Conservation (phyloP, 2,329 filamentous ascomycete species). For the Gaeumannomyces tritici region DNA sequence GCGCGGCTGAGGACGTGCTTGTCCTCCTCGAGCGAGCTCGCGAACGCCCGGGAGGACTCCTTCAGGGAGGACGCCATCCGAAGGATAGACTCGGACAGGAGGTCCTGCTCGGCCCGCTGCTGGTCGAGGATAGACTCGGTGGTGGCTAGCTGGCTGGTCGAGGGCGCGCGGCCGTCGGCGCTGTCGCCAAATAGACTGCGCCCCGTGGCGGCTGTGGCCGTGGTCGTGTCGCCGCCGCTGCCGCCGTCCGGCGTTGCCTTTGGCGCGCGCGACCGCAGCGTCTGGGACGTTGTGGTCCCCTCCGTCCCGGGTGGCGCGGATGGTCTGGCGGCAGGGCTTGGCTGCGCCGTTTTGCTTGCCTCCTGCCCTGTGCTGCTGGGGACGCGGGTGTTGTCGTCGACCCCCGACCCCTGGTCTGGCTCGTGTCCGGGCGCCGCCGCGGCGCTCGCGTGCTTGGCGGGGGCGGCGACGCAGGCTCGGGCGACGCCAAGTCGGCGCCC, state of each 20-base stretch:
- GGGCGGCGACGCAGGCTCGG: not conserved
- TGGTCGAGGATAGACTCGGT: constrained; percentile 66
- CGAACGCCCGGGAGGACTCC: constrained; percentile 62
- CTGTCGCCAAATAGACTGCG: constrained; percentile 9
- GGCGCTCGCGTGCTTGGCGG: not conserved
- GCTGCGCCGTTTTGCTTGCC: not conserved
- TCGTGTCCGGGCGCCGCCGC: not conserved
- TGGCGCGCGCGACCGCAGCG: constrained; percentile 20
- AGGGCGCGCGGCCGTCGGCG: constrained; percentile 28
- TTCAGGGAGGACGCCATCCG: constrained; percentile 72
- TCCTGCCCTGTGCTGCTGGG: not conserved
- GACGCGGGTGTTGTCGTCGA: not conserved
- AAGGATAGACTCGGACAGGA: constrained; percentile 72
- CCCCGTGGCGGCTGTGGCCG: constrained; percentile 6
- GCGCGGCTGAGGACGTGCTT: constrained; percentile 65
- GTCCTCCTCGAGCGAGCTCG: constrained; percentile 58
- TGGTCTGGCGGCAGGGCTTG: too few species aligned
- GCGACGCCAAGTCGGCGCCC: constrained; percentile 16
- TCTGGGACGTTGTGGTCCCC: constrained; percentile 19
- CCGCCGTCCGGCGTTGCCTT: not conserved
- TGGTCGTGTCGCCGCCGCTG: constrained; percentile 2
- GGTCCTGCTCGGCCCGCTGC: constrained; percentile 74
- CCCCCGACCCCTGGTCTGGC: not conserved
- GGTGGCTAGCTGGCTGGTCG: constrained; percentile 29
- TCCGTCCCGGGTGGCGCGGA: constrained; percentile 1